These are phyloP conservation scores for Aureobasidium sp. DNA, from an alignment of 2,329 filamentous ascomycete species.

Conservation along the genomic window DNA sequence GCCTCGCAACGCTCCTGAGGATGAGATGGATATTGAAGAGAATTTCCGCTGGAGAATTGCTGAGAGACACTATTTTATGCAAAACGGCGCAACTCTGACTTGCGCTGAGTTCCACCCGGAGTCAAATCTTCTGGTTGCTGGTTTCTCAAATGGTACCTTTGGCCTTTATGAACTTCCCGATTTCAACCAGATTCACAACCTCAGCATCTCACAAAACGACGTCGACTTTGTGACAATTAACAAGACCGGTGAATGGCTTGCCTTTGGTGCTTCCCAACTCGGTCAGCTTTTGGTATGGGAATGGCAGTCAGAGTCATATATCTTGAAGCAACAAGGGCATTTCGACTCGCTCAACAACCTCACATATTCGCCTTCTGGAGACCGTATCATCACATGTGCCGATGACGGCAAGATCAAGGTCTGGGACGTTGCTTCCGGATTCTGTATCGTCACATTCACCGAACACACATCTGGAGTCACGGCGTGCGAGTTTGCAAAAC, in stretches of 20 bases:
- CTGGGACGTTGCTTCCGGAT: slow-evolving; percentile 93
- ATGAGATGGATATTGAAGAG: slow-evolving; percentile 50
- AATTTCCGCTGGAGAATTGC: slow-evolving; percentile 85
- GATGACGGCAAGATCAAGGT: slow-evolving; percentile 99
- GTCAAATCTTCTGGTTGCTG: slow-evolving; percentile 88
- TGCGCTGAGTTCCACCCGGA: slow-evolving; percentile 85
- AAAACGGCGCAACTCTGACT: slow-evolving; percentile 75
- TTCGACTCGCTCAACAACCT: slow-evolving; percentile 93
- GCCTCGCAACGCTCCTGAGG: slow-evolving; percentile 48
- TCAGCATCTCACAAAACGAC: slow-evolving; percentile 92
- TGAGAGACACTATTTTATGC: slow-evolving; percentile 90
- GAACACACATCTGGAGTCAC: slow-evolving; percentile 94
- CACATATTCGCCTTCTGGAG: slow-evolving; percentile 87
- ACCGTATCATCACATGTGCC: slow-evolving; percentile 84
- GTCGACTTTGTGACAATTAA: slow-evolving; percentile 95
- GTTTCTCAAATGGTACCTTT: slow-evolving; percentile 92
- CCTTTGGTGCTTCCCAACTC: slow-evolving; percentile 89
- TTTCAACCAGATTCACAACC: slow-evolving; percentile 88
- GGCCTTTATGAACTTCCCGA: slow-evolving; percentile 92
- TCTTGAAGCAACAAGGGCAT: slow-evolving; percentile 95
- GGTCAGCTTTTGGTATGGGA: slow-evolving; percentile 98
- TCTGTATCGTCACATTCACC: slow-evolving; percentile 96
- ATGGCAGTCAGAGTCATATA: slow-evolving; percentile 98
- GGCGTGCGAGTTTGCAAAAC: slow-evolving; percentile 88
- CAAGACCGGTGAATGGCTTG: slow-evolving; percentile 90